Conservation (phyloP, 2,329 filamentous ascomycete genomes). For the Berkeleyomyces basicola region DNA sequence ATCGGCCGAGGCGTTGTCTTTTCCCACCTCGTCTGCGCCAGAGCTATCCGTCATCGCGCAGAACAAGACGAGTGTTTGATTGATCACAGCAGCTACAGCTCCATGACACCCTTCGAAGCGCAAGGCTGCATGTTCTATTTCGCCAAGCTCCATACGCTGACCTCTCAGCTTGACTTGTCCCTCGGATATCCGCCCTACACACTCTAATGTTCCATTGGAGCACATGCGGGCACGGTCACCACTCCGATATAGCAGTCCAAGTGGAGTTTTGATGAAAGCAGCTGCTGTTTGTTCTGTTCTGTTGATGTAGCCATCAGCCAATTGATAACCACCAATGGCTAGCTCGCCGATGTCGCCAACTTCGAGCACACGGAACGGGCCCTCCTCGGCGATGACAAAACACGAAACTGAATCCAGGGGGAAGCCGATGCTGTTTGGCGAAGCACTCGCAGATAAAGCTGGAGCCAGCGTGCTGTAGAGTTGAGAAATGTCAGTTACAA, state of each 20-base stretch:
- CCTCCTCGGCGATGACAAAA: constrained; percentile 43
- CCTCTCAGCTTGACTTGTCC: constrained; percentile 80
- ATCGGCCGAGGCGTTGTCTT: not conserved
- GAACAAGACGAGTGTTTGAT: constrained; percentile 57
- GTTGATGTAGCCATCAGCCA: constrained; percentile 71
- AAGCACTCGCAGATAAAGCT: constrained; percentile 36
- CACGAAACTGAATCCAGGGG: constrained; percentile 70
- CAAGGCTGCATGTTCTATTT: constrained; percentile 55
- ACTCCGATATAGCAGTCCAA: constrained; percentile 63
- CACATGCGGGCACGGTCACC: constrained; percentile 65
- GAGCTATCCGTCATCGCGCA: constrained; percentile 32
- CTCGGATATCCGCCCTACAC: constrained; percentile 59
- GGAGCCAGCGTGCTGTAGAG: constrained; percentile 49
- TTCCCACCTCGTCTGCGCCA: not conserved
- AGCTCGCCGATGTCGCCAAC: constrained; percentile 60
- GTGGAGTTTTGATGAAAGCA: constrained; percentile 52
- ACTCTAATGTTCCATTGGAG: constrained; percentile 57
- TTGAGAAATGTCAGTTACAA: constrained; percentile 6
- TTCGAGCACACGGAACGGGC: constrained; percentile 38
- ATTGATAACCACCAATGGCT: constrained; percentile 61
- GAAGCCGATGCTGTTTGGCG: constrained; percentile 54
- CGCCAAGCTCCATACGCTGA: constrained; percentile 66
- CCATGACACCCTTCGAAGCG: constrained; percentile 45
- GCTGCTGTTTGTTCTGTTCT: constrained; percentile 55
- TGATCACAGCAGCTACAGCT: constrained; percentile 49